Conservation (phyloP, 176 grass and related monocot species). For the Oryza glaberrima region DNA sequence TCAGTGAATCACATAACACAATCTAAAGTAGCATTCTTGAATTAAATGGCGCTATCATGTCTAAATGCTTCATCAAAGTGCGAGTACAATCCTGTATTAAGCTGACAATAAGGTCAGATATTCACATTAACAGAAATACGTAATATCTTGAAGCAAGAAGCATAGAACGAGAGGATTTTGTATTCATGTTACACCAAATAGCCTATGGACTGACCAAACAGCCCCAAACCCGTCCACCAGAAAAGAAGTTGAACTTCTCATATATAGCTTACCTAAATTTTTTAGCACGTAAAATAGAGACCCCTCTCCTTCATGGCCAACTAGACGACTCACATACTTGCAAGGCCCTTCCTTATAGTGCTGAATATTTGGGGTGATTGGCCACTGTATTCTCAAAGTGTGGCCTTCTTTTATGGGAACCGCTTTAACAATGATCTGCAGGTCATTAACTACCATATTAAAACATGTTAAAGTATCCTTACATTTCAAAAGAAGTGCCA, state of each 20-base stretch:
- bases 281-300: conserved; percentile 92
- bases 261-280: conserved; percentile 73
- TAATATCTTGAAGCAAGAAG: conserved; percentile 18
- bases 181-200: conserved; percentile 7
- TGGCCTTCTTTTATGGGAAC: conserved; percentile 92
- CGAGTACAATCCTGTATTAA: conserved; percentile 2
- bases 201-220: not conserved
- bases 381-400: conserved; percentile 76
- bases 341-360: conserved; percentile 94
- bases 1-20: not conserved
- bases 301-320: conserved; percentile 95
- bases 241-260: not conserved
- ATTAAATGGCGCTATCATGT: not conserved
- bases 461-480: conserved; percentile 13
- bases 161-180: not conserved
- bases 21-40: conserved; percentile 3
- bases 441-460: conserved; percentile 39
- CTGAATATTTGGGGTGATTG: conserved; percentile 74
- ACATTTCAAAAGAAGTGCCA: conserved; percentile 11
- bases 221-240: not conserved
- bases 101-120: not conserved
- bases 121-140: not conserved
- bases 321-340: conserved; percentile 80
- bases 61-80: not conserved
- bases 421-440: conserved; percentile 92